Evolutionary conservation across 2,329 filamentous ascomycete genomes (phyloP), one percentile per base, ranked within the genome.

Genomic region (Penicillium sp.): DNA sequence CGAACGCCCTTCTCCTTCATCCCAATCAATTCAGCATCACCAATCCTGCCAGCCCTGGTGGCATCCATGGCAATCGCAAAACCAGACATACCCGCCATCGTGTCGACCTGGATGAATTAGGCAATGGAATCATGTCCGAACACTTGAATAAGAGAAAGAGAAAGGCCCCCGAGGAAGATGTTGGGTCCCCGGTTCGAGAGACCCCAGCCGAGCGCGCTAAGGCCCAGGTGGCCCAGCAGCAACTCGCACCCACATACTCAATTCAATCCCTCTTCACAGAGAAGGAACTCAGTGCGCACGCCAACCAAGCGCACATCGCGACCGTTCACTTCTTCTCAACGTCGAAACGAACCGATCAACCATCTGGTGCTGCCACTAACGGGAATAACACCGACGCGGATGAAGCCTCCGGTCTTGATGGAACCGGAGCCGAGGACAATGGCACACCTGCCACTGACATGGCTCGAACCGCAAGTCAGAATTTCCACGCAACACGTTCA

Each of bases 11-110:
- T 56, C 83, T 89, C 11, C 81, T 89, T 7, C 86, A 90, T 64
- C 87, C 87, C 15, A 88, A 85, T 64, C 87, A 90, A 67, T 89
- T 88, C 76, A 87, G 84, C 73, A 86, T 89, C 64, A 86, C 85
- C 67, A 85, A 88, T 64, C 86, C 86, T n/a, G 82, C 83, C 19
- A 88, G 85, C 61, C 87, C 87, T 23, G 86, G 86, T 51, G 86
- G 86, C 2, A 78, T 84, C 23, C 83, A 85, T 68, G 83, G 81
- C 62, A 86, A 86, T 66, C 83, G 87, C 64, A 89, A 89, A 75
- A 90, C 87, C 19, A 78, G 87, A 64, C 82, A 88, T 66, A 85
- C 86, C 2, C 81, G 87, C 60, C 85, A 88, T 70, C 85, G 84
- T 56, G 80, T 83, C 47, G 82, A 83, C 47, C 77, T 78, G 51